A percentile compares a stretch with the other conserved stretches of the same genome.
Conservation (phyloP, 139 green algal species). For the Auxenochlorella protothecoides region DNA sequence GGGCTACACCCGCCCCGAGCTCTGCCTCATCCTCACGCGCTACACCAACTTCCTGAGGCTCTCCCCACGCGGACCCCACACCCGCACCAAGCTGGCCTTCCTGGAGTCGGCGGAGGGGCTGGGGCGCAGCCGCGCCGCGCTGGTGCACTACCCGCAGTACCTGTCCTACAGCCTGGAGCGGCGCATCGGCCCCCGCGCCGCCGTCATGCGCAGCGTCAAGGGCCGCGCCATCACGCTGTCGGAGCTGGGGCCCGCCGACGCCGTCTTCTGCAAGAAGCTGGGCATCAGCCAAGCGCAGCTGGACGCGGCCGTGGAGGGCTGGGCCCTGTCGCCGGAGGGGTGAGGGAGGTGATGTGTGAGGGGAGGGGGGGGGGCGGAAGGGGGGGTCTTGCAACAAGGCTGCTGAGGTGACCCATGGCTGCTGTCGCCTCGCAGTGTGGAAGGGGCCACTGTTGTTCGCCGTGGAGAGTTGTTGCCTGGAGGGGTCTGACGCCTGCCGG, state of each 20-base stretch:
- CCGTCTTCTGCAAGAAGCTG: background rate
- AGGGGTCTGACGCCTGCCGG: too few relatives aligned
- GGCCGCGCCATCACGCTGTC: background rate
- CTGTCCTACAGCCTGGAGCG: constrained; percentile 13
- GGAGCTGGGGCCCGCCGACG: background rate
- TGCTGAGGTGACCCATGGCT: too few relatives aligned
- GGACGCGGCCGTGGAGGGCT: too few relatives aligned
- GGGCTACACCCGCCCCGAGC: constrained; percentile 4
- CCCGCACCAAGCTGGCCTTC: constrained; percentile 20
- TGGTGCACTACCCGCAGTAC: constrained; percentile 16
- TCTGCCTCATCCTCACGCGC: constrained; percentile 5
- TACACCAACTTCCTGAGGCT: constrained; percentile 18
- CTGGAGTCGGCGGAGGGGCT: background rate
- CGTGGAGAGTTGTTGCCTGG: too few relatives aligned
- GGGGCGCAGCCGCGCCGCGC: background rate
- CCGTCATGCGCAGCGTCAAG: background rate
- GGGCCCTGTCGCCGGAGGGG: too few relatives aligned
- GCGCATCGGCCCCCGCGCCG: constrained; percentile 18
- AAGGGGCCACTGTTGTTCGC: too few relatives aligned
- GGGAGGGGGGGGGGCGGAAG: too few relatives aligned
- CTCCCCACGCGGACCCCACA: constrained; percentile 13
- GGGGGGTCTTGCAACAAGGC: too few relatives aligned
- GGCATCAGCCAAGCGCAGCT: too few relatives aligned
- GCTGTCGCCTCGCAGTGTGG: too few relatives aligned
- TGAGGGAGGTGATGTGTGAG: too few relatives aligned